Evolutionary conservation across 2,329 filamentous ascomycete species (phyloP), one percentile per base, ranked within the genome.

Genomic region (Aspergillus flavus): DNA sequence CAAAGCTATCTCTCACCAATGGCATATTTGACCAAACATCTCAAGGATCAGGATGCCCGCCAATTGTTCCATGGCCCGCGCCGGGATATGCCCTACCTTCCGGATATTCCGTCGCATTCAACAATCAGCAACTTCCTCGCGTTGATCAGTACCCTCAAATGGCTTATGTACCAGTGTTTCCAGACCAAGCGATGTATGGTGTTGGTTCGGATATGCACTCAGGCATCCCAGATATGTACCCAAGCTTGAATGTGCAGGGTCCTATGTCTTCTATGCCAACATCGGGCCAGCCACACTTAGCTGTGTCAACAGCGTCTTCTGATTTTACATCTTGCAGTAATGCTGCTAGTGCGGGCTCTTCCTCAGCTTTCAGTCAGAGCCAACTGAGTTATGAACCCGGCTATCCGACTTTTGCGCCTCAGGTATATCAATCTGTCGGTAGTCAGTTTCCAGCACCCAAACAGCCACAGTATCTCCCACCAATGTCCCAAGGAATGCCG

Each of bases 191-290:
- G 9, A 54, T 63, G 21, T 64, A 63, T 52, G 58, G 59, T 30
- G 30, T 63, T 50, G 61, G 58, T 26, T 12, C 63, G 48, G 67
- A 69, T 57, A 59, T 66, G 28, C 36, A 61, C 26, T 41, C 59
- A 30, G 71, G 68, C 65, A 52, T 66, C 52, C 66, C 67, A 23
- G 66, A 63, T 54, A 39, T 58, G 26, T 63, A 63, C 48, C 69
- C 68, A 34, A 39, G 61, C 11, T 63, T 68, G 48, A 57, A 58
- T 54, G 45, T 61, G 14, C 67, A 67, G 36, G 55, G 45, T 21
- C 28, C 63, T 11, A 36, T 57, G 28, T 53, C 70, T 21, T 61
- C 63, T 58, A 50, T 68, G 45, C 43, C 67, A 19, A 19, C 68
- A 14, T 46, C 64, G 30, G 45, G 54, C 30, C 69, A 71, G 28